Evolutionary conservation across 805 yeast genomes (phyloP).

Genomic region (Lipomyces chichibuensis): DNA sequence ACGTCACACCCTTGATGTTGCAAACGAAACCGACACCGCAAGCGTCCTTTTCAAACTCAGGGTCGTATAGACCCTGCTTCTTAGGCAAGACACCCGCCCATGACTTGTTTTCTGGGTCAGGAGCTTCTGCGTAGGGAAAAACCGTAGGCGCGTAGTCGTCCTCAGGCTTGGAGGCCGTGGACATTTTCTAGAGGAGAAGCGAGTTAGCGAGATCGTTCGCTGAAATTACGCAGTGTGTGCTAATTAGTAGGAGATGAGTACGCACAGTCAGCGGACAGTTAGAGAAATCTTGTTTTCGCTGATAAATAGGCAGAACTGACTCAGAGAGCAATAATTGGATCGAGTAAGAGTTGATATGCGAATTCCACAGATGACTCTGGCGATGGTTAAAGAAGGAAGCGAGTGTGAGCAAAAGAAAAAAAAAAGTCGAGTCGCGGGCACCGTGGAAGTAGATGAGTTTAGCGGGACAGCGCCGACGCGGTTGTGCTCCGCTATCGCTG

Average conservation of each 20-base stretch:
- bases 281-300: not conserved
- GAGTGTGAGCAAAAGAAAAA: constrained; percentile 13
- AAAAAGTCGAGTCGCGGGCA: constrained; percentile 8
- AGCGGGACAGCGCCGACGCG: not conserved
- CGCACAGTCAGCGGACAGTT: constrained; percentile 7
- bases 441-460: not conserved
- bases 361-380: not conserved
- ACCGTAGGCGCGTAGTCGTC: constrained; percentile 30
- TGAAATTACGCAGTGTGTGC: not conserved
- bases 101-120: constrained; percentile 67
- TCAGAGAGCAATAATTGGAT: not conserved
- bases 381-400: constrained; percentile 4
- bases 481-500: not conserved
- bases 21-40: constrained; percentile 99
- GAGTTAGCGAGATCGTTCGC: constrained; percentile 34
- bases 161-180: constrained; percentile 19
- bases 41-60: constrained; percentile 91
- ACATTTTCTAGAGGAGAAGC: constrained; percentile 13
- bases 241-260: not conserved
- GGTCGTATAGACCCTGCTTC: constrained; percentile 88
- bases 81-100: constrained; percentile 93
- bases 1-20: constrained; percentile 81
- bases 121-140: constrained; percentile 28
- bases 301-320: not conserved
- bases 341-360: not conserved